A percentile compares a stretch with the other conserved stretches of the same genome.
These are phyloP conservation scores for Pulveroboletus sp. DNA, from an alignment of 768 basidiomycete genomes.

Conservation along the genomic window DNA sequence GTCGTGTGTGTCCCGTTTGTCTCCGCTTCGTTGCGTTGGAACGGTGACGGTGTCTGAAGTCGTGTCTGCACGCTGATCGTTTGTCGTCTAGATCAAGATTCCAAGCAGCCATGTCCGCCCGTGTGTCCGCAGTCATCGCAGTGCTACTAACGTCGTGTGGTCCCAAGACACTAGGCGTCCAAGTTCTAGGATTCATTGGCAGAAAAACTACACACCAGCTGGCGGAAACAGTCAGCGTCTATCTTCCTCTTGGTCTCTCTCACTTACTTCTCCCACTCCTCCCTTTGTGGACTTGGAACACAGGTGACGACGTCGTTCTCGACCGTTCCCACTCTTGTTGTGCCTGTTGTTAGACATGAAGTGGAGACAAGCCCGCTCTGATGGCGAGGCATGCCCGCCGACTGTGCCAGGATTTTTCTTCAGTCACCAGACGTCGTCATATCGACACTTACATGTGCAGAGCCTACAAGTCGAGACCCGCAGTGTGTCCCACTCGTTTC, in stretches of 20 bases:
- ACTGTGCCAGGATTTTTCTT: neutral
- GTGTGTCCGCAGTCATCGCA: neutral
- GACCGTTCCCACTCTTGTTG: neutral
- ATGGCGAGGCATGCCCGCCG: slow-evolving; percentile 5
- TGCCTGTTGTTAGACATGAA: neutral
- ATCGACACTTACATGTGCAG: neutral
- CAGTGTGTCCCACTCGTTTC: neutral
- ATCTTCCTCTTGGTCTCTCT: too few species aligned
- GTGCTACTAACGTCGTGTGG: too few species aligned
- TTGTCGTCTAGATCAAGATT: neutral
- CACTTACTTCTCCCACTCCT: too few species aligned
- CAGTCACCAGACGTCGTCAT: neutral
- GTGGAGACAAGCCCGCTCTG: neutral
- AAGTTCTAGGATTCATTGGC: neutral
- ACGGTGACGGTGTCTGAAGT: too few species aligned
- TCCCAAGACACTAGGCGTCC: too few species aligned
- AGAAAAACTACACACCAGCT: neutral
- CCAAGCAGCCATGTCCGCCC: neutral
- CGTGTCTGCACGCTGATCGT: neutral
- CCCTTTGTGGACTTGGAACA: too few species aligned
- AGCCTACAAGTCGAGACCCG: neutral
- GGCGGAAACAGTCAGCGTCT: neutral
- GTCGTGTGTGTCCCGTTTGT: too few species aligned
- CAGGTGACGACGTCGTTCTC: neutral
- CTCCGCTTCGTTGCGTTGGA: too few species aligned